phyloP scores from a whole-genome alignment of 441 rosid species.

The Populus trichocarpa region DNA sequence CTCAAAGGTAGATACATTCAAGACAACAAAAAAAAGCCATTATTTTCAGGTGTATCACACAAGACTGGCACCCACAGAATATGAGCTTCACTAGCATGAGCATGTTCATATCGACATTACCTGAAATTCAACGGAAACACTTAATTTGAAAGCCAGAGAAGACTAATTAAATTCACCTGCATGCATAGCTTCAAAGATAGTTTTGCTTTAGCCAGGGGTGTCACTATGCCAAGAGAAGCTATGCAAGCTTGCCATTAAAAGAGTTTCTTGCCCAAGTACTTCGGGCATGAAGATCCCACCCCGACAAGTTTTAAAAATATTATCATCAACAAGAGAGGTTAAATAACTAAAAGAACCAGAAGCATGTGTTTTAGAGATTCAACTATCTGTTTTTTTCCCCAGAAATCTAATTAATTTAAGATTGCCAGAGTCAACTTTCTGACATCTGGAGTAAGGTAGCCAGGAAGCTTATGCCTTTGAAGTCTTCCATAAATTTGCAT shows the following conservation, averaged over 20 bases:
- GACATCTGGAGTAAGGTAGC: too few relatives aligned
- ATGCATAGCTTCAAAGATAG: not conserved
- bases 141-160: not conserved
- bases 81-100: not conserved
- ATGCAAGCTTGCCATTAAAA: not conserved
- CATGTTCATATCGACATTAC: not conserved
- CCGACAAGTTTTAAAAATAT: too few relatives aligned
- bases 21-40: not conserved
- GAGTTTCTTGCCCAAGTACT: not conserved
- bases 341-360: too few relatives aligned
- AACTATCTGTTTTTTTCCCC: too few relatives aligned
- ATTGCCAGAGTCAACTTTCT: too few relatives aligned
- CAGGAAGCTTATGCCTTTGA: too few relatives aligned
- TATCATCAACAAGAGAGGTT: too few relatives aligned
- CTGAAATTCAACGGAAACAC: not conserved
- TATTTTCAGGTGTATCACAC: not conserved
- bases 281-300: too few relatives aligned
- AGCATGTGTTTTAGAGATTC: too few relatives aligned
- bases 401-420: too few relatives aligned
- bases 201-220: not conserved
- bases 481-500: too few relatives aligned
- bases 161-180: not conserved
- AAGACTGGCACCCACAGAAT: not conserved
- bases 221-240: not conserved
- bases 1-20: not conserved